Base-by-base conservation (phyloP, 164 flowering plant genomes). In the Berberis vulgaris region DNA sequence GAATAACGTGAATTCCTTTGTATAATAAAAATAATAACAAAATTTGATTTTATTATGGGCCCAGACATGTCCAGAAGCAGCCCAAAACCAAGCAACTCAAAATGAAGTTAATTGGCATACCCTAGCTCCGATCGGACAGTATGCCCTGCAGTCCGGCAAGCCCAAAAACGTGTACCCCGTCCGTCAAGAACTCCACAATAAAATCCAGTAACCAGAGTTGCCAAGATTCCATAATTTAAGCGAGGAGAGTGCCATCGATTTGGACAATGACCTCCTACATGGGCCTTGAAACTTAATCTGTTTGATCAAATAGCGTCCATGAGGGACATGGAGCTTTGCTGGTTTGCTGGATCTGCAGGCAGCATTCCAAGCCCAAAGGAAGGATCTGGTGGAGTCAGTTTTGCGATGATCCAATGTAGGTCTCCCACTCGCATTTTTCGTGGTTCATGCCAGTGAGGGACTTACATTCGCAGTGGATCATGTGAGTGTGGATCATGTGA, bases 161-260 rank as follows among this genome's bases (percentile, higher is more conserved):
- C 71, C 92, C 92, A 86, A 45, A 71, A 72, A n/a, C 39, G 68
- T n/a, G 73, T 52, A 0, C 83, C 92, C 11, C 41, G 66, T 2
- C 71, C 92, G 59, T 84, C 86, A 41, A 86, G 54, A 0, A 70
- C 71, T 0, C 92, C 92, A 2, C 92, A 86, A 86, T 69, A 73
- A 41, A 41, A 84, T 61, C 92, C 89, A 84, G 40, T 59, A 62
- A 1, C 71, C 81, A 2, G 67, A 2, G 2, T 8, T 54, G 11
- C 83, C 84, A 5, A 76, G 26, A 26, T 26, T 26, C 26, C 26
- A 26, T 26, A 26, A 26, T 26, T 26, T 26, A 26, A 26, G 26
- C 26, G 78, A 75, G 60, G 7, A 75, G 49, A n/a, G 68, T 72
- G 11, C 78, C 78, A 7, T 70, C 59, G 4, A 73, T 70, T 12